Percentiles rank a stretch among this genome's conserved stretches.
Conservation (phyloP, 2,329 filamentous ascomycete genomes). For the Calonectria honghensis region DNA sequence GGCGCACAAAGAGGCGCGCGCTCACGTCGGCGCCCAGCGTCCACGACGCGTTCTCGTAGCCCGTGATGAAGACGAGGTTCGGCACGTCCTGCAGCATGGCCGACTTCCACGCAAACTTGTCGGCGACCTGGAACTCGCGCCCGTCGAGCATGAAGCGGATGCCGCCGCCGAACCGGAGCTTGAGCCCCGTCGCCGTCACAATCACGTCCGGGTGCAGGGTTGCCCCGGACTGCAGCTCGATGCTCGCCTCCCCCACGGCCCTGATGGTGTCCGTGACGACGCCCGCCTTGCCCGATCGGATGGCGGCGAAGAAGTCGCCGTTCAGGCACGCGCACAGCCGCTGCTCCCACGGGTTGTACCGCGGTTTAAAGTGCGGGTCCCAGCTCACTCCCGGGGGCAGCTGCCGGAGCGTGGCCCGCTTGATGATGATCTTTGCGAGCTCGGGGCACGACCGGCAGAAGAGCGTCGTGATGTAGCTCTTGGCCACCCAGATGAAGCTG, state of each 20-base stretch:
- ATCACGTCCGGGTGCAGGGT: constrained; percentile 75
- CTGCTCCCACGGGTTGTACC: constrained; percentile 78
- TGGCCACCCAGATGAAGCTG: constrained; percentile 68
- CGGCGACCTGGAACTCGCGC: constrained; percentile 64
- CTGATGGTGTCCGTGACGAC: constrained; percentile 17
- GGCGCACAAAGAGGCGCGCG: constrained; percentile 67
- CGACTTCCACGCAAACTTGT: constrained; percentile 23
- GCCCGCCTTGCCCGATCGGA: constrained; percentile 50
- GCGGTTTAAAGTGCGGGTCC: constrained; percentile 71
- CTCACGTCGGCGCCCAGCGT: constrained; percentile 58
- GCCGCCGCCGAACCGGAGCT: constrained; percentile 71
- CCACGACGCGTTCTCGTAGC: constrained; percentile 28
- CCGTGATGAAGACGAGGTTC: neutral
- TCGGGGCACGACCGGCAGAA: constrained; percentile 71
- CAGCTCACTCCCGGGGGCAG: constrained; percentile 68
- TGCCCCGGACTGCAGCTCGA: constrained; percentile 58
- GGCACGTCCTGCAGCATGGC: constrained; percentile 17
- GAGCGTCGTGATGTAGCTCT: constrained; percentile 63
- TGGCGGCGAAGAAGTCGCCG: constrained; percentile 65
- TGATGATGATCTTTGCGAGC: constrained; percentile 65
- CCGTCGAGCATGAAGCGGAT: constrained; percentile 70
- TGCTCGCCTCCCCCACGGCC: constrained; percentile 55
- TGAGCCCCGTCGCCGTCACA: constrained; percentile 78
- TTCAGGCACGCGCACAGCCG: constrained; percentile 75
- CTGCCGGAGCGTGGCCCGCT: constrained; percentile 60